phyloP scores from a whole-genome alignment of 1,284 basidiomycete species.

The Veloboletus limbatus region DNA sequence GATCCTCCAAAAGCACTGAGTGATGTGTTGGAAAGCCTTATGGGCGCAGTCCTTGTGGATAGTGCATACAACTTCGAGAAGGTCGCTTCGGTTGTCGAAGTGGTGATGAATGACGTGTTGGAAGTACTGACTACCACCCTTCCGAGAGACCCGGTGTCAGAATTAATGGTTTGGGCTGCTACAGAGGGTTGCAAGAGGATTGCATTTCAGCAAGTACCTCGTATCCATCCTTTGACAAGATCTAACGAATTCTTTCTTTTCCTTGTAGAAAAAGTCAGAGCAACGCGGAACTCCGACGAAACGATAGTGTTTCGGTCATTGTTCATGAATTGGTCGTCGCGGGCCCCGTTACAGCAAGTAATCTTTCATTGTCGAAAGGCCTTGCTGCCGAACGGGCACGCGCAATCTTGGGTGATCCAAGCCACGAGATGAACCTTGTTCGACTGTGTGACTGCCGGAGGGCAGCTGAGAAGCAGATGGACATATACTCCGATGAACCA shows the following conservation, averaged over 20 bases:
- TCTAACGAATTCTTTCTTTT: conserved; percentile 12
- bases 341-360: conserved; percentile 57
- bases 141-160: conserved; percentile 64
- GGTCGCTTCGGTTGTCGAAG: conserved; percentile 55
- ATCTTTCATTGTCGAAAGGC: conserved; percentile 58
- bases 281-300: conserved; percentile 40
- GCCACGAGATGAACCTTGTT: conserved; percentile 42
- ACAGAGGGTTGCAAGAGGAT: conserved; percentile 52
- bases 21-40: conserved; percentile 77
- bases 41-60: conserved; percentile 85
- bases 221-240: background rate
- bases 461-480: conserved; percentile 17
- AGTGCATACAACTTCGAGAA: conserved; percentile 68
- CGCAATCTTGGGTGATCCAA: conserved; percentile 46
- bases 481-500: conserved; percentile 20
- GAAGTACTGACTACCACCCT: conserved; percentile 53
- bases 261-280: conserved; percentile 47
- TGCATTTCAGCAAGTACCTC: conserved; percentile 41
- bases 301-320: conserved; percentile 51
- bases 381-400: conserved; percentile 61
- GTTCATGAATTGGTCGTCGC: conserved; percentile 57
- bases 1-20: conserved; percentile 80
- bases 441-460: conserved; percentile 55
- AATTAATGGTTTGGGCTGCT: conserved; percentile 62
- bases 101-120: conserved; percentile 62